Evolutionary conservation across 2,329 filamentous ascomycete genomes (phyloP), one percentile per base, ranked within the genome.

Genomic region (Alternaria triticina): DNA sequence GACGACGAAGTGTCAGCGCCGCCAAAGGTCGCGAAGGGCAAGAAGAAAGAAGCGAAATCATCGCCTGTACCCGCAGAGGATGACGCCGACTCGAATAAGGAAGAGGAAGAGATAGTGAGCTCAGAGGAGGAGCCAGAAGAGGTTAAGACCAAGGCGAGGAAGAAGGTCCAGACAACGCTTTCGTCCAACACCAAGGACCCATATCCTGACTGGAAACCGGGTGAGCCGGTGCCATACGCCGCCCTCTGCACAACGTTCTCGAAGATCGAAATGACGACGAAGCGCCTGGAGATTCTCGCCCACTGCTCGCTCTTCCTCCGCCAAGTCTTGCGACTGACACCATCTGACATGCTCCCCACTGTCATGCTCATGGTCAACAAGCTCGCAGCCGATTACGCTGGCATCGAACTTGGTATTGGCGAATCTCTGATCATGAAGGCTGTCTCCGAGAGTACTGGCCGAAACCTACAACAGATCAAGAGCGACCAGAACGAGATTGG

Each of bases 371-470:
- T 99, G 96, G 92, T 97, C 80, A 97, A 97, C 82, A 98, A 98
- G 79, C 88, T 99, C 25, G 96, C 96, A 3, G 95, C 96, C 4
- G 96, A 99, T 76, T 99, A 97, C 79, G 91, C 94, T 46, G 96
- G 96, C 20, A 94, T 99, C 66, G 96, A 99, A 81, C 86, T 99
- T 28, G 96, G 96, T n/a, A 99, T 99, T 72, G 96, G 96, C 60
- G 96, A 99, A 81, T 98, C 95, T 1, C 82, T 99, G 27, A 97
- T 99, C 74, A 98, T 98, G 94, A 99, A 98, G 80, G 93, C 96
- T 6, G 97, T 99, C 74, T 95, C 95, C 11, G 95, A 98, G 82
- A 91, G 90, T 28, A 99, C 96, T 0, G 96, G 96, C 10, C 90
- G 96, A 64, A 97, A 90, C 74, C 82, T 97, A 50, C 87, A 90